Base-by-base conservation (phyloP, 2,329 filamentous ascomycete species). In the Ploettnerulaceae sp. region DNA sequence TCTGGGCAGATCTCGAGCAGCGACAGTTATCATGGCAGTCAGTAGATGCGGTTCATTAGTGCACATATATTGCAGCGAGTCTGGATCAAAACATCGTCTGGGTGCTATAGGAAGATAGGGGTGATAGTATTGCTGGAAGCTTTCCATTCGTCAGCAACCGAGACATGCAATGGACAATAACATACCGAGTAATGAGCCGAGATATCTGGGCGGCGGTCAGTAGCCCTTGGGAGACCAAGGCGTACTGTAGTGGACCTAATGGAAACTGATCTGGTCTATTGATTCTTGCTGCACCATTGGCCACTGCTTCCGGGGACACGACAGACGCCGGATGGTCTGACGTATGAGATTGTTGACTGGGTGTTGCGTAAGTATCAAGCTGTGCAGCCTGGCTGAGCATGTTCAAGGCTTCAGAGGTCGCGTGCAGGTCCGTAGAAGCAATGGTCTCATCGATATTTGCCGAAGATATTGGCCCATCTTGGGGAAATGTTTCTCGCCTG, bases 51-150 rank as follows among this genome's bases (percentile, higher is more conserved):
- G 77, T 56, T 86, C 82, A 22, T 75, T 75, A 3, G 70, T 68
- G 5, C 78, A 75, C 51, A 79, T 77, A 14, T 72, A 67, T 20
- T 75, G 68, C 7, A 86, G 65, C 17, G 72, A 69, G 1, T 66
- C 64, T 2, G 73, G 69, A 42, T 79, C 73, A 49, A 86, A 81
- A 28, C 79, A 78, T 45, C 74, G 72, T 17, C 72, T 70, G 8
- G 82, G 78, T 0, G 82, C 81, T 26, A 86, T 66, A 0, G 82
- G 82, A 40, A 84, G 82, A 65, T 82, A 85, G 1, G 79, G 77
- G 55, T 86, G 82, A 53, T 83, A 86, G 51, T 79, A 73, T 47
- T 80, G 70, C 45, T 77, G 77, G 55, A 83, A 86, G 21, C 80
- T 78, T 26, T 8, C 2, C 14, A 80, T 67, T 31, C 80, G 66